These are phyloP conservation scores for Wickerhamomyces chambardii DNA, from an alignment of 805 yeast species.

Conservation along the genomic window DNA sequence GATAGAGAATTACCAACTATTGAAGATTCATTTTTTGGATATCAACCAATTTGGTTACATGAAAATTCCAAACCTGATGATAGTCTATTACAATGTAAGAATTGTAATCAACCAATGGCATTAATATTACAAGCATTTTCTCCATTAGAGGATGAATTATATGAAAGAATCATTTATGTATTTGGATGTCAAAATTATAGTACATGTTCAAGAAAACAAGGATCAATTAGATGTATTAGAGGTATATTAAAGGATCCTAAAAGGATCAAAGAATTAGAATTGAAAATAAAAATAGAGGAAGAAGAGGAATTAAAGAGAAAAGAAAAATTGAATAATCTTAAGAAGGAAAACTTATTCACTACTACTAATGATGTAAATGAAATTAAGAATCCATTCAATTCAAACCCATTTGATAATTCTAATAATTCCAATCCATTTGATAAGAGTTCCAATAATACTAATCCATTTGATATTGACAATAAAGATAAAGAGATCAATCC, in stretches of 20 bases:
- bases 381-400: constrained; percentile 20
- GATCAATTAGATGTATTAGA: constrained; percentile 68
- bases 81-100: constrained; percentile 49
- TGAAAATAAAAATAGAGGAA: constrained; percentile 27
- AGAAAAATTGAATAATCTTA: constrained; percentile 31
- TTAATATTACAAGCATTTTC: constrained; percentile 74
- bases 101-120: constrained; percentile 55
- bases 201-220: constrained; percentile 58
- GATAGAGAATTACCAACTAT: constrained; percentile 32
- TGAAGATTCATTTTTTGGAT: constrained; percentile 79
- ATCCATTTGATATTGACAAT: constrained; percentile 5
- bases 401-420: constrained; percentile 13
- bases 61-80: constrained; percentile 46
- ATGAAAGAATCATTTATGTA: constrained; percentile 76
- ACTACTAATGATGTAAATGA: constrained; percentile 14
- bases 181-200: constrained; percentile 57
- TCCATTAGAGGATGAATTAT: constrained; percentile 60
- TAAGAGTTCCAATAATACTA: constrained; percentile 1
- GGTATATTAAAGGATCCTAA: constrained; percentile 59
- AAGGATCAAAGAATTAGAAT: constrained; percentile 29
- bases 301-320: constrained; percentile 34
- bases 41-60: constrained; percentile 65
- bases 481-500: too few relatives aligned
- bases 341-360: constrained; percentile 23
- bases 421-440: constrained; percentile 3